Percentiles rank a stretch among this genome's conserved stretches.
These are phyloP conservation scores for Metschnikowia continentalis DNA, from an alignment of 805 yeast species.

Conservation along the genomic window DNA sequence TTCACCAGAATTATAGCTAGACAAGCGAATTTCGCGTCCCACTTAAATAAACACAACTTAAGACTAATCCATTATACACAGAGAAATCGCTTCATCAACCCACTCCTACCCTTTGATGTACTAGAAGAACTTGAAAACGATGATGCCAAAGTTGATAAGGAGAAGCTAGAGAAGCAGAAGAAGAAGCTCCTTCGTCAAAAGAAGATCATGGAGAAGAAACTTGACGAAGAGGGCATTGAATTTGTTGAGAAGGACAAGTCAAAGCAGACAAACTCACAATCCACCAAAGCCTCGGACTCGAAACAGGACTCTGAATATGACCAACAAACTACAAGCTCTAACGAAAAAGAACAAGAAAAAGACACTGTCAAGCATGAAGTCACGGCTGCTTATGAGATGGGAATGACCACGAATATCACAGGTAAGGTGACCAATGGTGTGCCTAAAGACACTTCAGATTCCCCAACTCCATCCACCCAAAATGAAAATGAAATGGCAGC, in stretches of 20 bases:
- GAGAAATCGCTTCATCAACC: conserved; percentile 23
- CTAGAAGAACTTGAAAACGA: conserved; percentile 34
- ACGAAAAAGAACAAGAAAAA: neutral
- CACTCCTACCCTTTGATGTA: conserved; percentile 41
- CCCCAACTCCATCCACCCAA: neutral
- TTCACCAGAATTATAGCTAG: neutral
- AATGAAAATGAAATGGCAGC: neutral
- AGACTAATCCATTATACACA: neutral
- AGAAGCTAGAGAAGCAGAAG: conserved; percentile 26
- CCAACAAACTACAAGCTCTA: neutral
- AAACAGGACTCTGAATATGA: neutral
- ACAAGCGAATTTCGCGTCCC: neutral
- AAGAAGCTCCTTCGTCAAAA: conserved; percentile 23
- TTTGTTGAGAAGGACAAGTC: neutral
- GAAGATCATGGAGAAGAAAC: conserved; percentile 15
- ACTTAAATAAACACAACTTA: neutral
- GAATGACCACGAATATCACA: neutral
- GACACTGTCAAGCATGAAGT: neutral
- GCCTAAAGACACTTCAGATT: neutral
- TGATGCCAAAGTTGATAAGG: conserved; percentile 25
- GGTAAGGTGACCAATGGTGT: neutral
- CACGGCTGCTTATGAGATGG: conserved; percentile 1
- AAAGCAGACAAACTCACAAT: neutral
- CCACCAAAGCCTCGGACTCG: neutral
- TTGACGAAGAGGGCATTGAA: conserved; percentile 2